phyloP scores from a whole-genome alignment of 805 yeast genomes.

The Metschnikowia chrysomelidarum region DNA sequence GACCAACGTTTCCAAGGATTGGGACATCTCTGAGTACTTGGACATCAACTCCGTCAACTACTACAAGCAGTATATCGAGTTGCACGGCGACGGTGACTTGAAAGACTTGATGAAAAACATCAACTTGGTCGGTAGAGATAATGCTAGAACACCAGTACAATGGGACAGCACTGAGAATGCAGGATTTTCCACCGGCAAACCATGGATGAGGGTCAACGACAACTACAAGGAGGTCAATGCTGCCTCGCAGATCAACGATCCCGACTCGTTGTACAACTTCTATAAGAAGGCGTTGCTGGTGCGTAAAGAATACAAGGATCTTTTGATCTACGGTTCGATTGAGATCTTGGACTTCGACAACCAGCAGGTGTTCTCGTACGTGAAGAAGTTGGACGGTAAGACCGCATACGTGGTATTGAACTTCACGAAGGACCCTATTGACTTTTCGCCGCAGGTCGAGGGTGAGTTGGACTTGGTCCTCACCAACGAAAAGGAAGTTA shows the following conservation, averaged over 20 bases:
- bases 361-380: slow-evolving; percentile 40
- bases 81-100: slow-evolving; percentile 24
- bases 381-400: slow-evolving; percentile 34
- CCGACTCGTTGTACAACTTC: slow-evolving; percentile 44
- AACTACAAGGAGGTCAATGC: slow-evolving; percentile 50
- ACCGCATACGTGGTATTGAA: slow-evolving; percentile 25
- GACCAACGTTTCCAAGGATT: slow-evolving; percentile 45
- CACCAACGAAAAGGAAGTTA: slow-evolving; percentile 28
- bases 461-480: slow-evolving; percentile 31
- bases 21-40: slow-evolving; percentile 49
- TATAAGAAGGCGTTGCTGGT: slow-evolving; percentile 42
- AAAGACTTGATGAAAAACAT: slow-evolving; percentile 30
- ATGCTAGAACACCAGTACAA: slow-evolving; percentile 57
- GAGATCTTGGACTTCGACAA: slow-evolving; percentile 44
- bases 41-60: slow-evolving; percentile 49
- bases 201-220: slow-evolving; percentile 55
- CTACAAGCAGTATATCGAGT: slow-evolving; percentile 31
- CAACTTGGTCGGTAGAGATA: slow-evolving; percentile 46
- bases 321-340: slow-evolving; percentile 46
- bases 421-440: slow-evolving; percentile 22
- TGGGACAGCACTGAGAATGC: slow-evolving; percentile 46
- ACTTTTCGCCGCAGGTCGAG: slow-evolving; percentile 28
- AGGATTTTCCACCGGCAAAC: slow-evolving; percentile 48
- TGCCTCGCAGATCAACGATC: slow-evolving; percentile 43
- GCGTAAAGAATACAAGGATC: slow-evolving; percentile 45